These are phyloP conservation scores for Mucor piriformis DNA, from an alignment of 371 early-diverging fungal species.

Conservation along the genomic window DNA sequence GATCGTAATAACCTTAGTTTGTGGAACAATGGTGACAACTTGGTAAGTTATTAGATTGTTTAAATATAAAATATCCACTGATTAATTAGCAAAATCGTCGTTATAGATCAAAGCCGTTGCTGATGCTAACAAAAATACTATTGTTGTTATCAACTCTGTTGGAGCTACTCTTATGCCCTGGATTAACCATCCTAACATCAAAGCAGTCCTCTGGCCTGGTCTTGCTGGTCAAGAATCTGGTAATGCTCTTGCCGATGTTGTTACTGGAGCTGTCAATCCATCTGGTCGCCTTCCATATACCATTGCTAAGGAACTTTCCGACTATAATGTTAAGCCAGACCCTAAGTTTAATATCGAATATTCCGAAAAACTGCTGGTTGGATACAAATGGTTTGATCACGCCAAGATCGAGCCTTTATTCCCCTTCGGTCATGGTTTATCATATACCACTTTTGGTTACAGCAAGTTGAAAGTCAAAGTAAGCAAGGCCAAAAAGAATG, in stretches of 20 bases:
- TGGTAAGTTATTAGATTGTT: slow-evolving; percentile 32
- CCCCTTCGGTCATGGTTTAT: slow-evolving; percentile 67
- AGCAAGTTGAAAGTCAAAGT: slow-evolving; percentile 26
- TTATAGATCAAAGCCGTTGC: slow-evolving; percentile 57
- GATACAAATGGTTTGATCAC: slow-evolving; percentile 58
- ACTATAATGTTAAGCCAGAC: slow-evolving; percentile 36
- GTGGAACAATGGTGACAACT: slow-evolving; percentile 61
- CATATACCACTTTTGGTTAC: slow-evolving; percentile 63
- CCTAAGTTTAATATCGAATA: slow-evolving; percentile 33
- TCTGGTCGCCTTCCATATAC: slow-evolving; percentile 66
- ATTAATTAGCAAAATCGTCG: not conserved
- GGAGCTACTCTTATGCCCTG: slow-evolving; percentile 65
- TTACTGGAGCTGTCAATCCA: slow-evolving; percentile 65
- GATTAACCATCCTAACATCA: slow-evolving; percentile 60
- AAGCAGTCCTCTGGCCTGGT: slow-evolving; percentile 57
- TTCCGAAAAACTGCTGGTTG: slow-evolving; percentile 55
- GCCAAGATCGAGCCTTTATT: slow-evolving; percentile 51
- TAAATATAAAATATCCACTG: not conserved
- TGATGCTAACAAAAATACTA: slow-evolving; percentile 50
- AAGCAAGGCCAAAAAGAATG: not conserved
- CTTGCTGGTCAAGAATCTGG: slow-evolving; percentile 64
- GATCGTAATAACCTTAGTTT: slow-evolving; percentile 63
- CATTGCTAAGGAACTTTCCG: slow-evolving; percentile 40
- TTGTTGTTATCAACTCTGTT: slow-evolving; percentile 64
- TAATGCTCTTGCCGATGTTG: slow-evolving; percentile 60